Conservation (phyloP, 2,329 filamentous ascomycete species). For the Fusarium incarnatum region DNA sequence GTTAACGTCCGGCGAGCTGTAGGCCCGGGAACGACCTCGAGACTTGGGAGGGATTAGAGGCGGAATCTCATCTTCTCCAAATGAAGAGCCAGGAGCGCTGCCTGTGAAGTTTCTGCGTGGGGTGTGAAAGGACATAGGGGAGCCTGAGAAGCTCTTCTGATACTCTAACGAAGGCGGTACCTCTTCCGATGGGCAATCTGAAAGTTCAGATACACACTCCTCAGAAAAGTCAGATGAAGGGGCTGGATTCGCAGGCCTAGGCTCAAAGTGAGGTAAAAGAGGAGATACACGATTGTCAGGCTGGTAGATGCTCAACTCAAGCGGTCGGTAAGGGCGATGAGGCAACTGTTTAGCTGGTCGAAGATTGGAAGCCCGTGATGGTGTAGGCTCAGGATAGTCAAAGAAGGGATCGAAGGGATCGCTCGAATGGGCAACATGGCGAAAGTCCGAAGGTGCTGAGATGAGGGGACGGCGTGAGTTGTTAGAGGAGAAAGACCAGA, state of each 20-base stretch:
- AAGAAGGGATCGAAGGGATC: slow-evolving; percentile 51
- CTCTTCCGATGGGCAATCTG: slow-evolving; percentile 37
- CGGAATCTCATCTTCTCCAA: slow-evolving; percentile 46
- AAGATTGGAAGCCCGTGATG: slow-evolving; percentile 39
- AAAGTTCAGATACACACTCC: slow-evolving; percentile 48
- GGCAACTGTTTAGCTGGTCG: slow-evolving; percentile 42
- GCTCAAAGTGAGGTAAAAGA: slow-evolving; percentile 64
- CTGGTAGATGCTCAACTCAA: slow-evolving; percentile 67
- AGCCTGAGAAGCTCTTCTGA: slow-evolving; percentile 60
- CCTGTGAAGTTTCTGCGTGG: slow-evolving; percentile 58
- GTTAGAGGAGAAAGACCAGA: slow-evolving; percentile 58
- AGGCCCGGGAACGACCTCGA: slow-evolving; percentile 54
- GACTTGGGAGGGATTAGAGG: slow-evolving; percentile 59
- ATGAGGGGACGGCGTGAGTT: slow-evolving; percentile 65
- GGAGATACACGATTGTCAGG: slow-evolving; percentile 62
- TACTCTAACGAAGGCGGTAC: slow-evolving; percentile 50
- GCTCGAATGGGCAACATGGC: slow-evolving; percentile 63
- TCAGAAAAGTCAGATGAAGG: slow-evolving; percentile 52
- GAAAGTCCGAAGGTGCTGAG: slow-evolving; percentile 69
- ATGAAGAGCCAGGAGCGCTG: slow-evolving; percentile 38
- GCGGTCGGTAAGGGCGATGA: slow-evolving; percentile 61
- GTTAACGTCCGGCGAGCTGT: slow-evolving; percentile 62
- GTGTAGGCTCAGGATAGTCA: slow-evolving; percentile 35
- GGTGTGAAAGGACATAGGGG: slow-evolving; percentile 65
- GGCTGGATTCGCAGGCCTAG: slow-evolving; percentile 50